phyloP scores from a whole-genome alignment of 73 alveolate genomes.

The Effrenium voratum region DNA sequence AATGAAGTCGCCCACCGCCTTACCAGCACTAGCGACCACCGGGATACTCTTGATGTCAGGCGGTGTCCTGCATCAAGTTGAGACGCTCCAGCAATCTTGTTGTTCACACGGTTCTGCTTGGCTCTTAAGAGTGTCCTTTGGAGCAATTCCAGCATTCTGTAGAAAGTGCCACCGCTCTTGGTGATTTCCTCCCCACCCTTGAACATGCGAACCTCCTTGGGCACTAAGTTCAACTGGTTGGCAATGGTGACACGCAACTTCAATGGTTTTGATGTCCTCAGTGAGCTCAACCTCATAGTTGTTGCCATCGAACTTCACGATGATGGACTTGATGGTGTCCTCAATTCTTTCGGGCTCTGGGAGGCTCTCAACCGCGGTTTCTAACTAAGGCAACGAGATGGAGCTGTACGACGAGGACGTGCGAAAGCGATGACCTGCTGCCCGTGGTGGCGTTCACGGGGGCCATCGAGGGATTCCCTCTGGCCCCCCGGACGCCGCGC shows the following conservation, averaged over 20 bases:
- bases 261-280: slow-evolving; percentile 23
- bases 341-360: slow-evolving; percentile 16
- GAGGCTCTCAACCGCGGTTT: neutral
- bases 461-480: too few relatives aligned
- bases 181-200: neutral
- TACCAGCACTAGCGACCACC: neutral
- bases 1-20: neutral
- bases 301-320: neutral
- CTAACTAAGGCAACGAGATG: too few relatives aligned
- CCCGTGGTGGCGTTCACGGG: too few relatives aligned
- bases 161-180: slow-evolving; percentile 46
- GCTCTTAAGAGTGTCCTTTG: neutral
- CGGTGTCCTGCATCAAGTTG: neutral
- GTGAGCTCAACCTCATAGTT: slow-evolving; percentile 3
- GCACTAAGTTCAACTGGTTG: slow-evolving; percentile 21
- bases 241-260: neutral
- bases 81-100: slow-evolving; percentile 13
- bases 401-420: too few relatives aligned
- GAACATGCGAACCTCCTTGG: slow-evolving; percentile 29
- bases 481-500: too few relatives aligned
- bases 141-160: neutral
- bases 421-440: too few relatives aligned
- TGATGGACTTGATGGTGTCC: slow-evolving; percentile 22
- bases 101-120: slow-evolving; percentile 10
- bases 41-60: neutral